phyloP scores from a whole-genome alignment of 1,284 basidiomycete genomes.

The Puccinia horiana region DNA sequence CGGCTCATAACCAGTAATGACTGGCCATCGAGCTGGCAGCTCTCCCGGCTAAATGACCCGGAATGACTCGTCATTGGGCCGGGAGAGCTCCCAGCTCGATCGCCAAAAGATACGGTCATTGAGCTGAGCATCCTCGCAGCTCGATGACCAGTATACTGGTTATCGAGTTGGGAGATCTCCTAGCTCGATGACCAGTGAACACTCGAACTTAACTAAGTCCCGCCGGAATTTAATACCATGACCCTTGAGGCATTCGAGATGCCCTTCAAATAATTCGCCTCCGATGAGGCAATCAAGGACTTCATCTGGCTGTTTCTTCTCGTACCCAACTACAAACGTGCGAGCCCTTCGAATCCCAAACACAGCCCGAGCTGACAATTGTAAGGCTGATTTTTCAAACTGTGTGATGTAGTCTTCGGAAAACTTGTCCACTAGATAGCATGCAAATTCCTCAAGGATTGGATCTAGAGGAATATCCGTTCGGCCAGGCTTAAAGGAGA shows the following conservation, averaged over 20 bases:
- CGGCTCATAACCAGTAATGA: too few relatives aligned
- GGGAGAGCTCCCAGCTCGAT: too few relatives aligned
- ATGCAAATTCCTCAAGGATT: neutral
- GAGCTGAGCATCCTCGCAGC: too few relatives aligned
- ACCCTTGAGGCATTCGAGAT: neutral
- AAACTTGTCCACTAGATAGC: neutral
- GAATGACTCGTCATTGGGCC: too few relatives aligned
- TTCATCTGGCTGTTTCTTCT: neutral
- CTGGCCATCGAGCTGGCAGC: too few relatives aligned
- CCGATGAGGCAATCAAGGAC: neutral
- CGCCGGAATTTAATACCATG: too few relatives aligned
- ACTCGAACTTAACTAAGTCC: too few relatives aligned
- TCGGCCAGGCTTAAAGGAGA: neutral
- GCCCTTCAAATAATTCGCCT: neutral
- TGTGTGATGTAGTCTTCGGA: neutral
- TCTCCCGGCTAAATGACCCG: too few relatives aligned
- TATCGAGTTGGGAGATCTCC: too few relatives aligned
- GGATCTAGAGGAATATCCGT: neutral
- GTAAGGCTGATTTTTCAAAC: neutral
- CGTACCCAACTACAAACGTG: neutral
- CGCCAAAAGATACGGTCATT: too few relatives aligned
- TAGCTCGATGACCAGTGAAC: too few relatives aligned
- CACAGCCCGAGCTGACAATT: neutral
- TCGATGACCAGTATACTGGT: too few relatives aligned
- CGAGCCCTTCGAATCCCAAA: neutral